A percentile compares a stretch with the other conserved stretches of the same genome.
These are phyloP conservation scores for Fusarium beomiforme DNA, from an alignment of 2,329 filamentous ascomycete genomes.

Conservation along the genomic window DNA sequence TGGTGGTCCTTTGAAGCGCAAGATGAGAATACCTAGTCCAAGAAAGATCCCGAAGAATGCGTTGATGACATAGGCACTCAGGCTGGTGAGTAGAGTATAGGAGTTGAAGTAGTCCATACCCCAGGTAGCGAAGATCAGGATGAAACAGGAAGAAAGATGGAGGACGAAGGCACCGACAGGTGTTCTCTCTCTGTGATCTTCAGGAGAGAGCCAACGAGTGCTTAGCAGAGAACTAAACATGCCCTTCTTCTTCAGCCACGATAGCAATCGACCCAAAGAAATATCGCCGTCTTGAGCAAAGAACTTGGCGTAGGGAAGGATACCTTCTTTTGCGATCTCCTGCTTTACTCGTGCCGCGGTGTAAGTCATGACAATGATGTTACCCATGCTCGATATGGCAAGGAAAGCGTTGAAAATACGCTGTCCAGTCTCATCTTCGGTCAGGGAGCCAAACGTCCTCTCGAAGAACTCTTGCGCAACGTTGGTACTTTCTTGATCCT, in stretches of 20 bases:
- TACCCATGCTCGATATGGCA: conserved; percentile 64
- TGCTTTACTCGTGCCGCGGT: conserved; percentile 66
- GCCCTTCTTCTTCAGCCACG: conserved; percentile 45
- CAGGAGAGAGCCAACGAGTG: conserved; percentile 46
- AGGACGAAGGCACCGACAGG: conserved; percentile 50
- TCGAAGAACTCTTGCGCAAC: conserved; percentile 51
- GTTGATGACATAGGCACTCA: conserved; percentile 49
- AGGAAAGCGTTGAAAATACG: conserved; percentile 60
- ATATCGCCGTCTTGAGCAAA: conserved; percentile 54
- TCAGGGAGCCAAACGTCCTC: conserved; percentile 45
- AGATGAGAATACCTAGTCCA: conserved; percentile 49
- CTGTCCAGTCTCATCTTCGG: conserved; percentile 39
- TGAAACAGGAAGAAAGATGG: conserved; percentile 48
- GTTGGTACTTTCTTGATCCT: conserved; percentile 13
- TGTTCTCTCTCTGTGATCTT: conserved; percentile 50
- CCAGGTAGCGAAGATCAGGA: conserved; percentile 50
- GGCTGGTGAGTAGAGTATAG: conserved; percentile 46
- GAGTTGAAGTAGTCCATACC: conserved; percentile 36
- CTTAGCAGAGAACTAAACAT: conserved; percentile 44
- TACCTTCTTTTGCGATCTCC: conserved; percentile 68
- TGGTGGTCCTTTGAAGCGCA: conserved; percentile 49
- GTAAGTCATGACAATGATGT: conserved; percentile 67
- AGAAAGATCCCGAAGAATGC: conserved; percentile 49
- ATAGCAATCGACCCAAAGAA: conserved; percentile 47
- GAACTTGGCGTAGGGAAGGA: conserved; percentile 61